Evolutionary conservation across 1,139 yeast genomes (phyloP).

Genomic region (Eremothecium cymbalariae): DNA sequence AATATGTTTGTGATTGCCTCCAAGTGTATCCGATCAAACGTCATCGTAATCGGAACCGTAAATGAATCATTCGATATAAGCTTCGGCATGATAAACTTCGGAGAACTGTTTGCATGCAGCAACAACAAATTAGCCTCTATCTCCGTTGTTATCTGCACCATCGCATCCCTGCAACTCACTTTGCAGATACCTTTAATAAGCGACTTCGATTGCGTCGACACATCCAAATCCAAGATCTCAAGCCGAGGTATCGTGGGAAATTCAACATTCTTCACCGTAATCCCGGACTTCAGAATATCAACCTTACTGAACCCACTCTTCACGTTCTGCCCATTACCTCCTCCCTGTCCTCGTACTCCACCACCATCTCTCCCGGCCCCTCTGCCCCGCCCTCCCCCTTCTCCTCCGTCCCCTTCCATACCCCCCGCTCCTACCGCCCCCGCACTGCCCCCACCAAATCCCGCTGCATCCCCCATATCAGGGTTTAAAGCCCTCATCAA

Average conservation of each 20-base stretch:
- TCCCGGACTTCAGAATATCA: slow-evolving; percentile 28
- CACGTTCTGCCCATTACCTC: slow-evolving; percentile 9
- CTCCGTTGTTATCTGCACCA: slow-evolving; percentile 28
- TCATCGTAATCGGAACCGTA: slow-evolving; percentile 32
- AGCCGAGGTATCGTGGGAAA: slow-evolving; percentile 29
- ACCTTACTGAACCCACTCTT: slow-evolving; percentile 16
- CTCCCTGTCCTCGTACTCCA: no score
- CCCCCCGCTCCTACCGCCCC: neutral
- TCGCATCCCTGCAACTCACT: slow-evolving; percentile 27
- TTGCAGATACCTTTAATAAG: slow-evolving; percentile 30
- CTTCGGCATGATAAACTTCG: slow-evolving; percentile 28
- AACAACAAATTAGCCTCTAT: slow-evolving; percentile 30
- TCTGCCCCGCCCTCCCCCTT: slow-evolving; percentile 1
- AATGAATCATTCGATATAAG: slow-evolving; percentile 31
- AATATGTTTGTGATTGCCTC: slow-evolving; percentile 32
- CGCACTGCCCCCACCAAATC: neutral
- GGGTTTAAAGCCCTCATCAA: slow-evolving; percentile 26
- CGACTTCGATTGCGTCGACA: slow-evolving; percentile 26
- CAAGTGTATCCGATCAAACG: slow-evolving; percentile 27
- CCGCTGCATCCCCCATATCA: slow-evolving; percentile 3
- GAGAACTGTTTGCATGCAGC: slow-evolving; percentile 24
- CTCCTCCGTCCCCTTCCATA: neutral
- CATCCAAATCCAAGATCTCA: slow-evolving; percentile 30
- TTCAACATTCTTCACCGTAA: slow-evolving; percentile 27
- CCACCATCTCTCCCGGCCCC: slow-evolving; percentile 1